Percentiles rank a stretch among this genome's conserved stretches.
Conservation (phyloP, 1,139 yeast genomes). For the Pichia sp. region DNA sequence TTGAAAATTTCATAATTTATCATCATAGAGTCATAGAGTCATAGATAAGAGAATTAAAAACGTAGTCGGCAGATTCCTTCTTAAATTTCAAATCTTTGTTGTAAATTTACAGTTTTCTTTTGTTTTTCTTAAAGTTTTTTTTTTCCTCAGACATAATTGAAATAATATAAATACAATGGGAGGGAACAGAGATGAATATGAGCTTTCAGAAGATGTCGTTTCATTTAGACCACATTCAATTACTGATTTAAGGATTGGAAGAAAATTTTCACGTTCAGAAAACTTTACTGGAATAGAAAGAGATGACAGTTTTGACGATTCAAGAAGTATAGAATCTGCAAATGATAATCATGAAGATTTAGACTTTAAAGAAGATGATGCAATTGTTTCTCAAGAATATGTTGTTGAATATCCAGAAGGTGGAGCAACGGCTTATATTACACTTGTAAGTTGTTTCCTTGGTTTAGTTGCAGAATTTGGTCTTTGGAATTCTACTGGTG, state of each 20-base stretch:
- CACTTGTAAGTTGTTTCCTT: conserved; percentile 55
- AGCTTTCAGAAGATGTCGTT: conserved; percentile 5
- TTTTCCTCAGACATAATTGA: too few species aligned
- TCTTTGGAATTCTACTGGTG: conserved; percentile 60
- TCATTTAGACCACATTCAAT: conserved; percentile 11
- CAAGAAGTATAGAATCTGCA: conserved; percentile 2
- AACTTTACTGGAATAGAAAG: neutral
- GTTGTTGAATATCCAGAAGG: conserved; percentile 51
- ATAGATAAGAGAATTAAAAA: too few species aligned
- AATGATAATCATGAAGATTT: neutral
- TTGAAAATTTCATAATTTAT: too few species aligned
- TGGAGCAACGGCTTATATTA: conserved; percentile 48
- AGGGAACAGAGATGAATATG: neutral
- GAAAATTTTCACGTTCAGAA: neutral
- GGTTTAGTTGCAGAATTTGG: conserved; percentile 64
- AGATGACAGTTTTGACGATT: neutral
- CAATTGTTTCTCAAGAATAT: conserved; percentile 12
- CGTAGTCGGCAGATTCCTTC: too few species aligned
- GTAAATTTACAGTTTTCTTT: too few species aligned
- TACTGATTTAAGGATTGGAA: neutral
- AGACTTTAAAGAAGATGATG: neutral
- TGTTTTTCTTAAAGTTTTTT: too few species aligned
- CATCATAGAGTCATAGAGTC: too few species aligned
- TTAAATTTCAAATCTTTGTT: too few species aligned
- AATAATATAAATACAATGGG: too few species aligned